Evolutionary conservation across 2,329 filamentous ascomycete genomes (phyloP), one percentile per base, ranked within the genome.

Genomic region (Knufia fluminis): DNA sequence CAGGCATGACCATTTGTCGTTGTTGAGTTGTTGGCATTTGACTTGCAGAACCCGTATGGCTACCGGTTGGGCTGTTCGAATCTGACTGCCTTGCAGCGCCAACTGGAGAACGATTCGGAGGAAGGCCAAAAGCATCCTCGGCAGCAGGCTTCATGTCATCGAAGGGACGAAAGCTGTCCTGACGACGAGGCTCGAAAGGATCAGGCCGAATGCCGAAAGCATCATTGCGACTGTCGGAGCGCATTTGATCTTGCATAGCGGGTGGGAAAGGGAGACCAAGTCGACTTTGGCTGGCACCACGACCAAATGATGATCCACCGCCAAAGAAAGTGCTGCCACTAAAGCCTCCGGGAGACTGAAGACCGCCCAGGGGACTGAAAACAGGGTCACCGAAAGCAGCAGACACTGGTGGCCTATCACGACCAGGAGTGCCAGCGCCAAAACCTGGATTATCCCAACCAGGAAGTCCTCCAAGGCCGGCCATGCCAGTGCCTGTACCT

Each of bases 1-100:
- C 92, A 1, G 92, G 92, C 92, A 98, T 97, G 3, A 98, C 91
- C 90, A 98, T 97, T 39, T 85, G 90, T 14, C 88, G 83, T 55
- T 85, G 80, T 61, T 86, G 83, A 23, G 79, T 71, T 42, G 78
- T 70, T 23, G 82, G 81, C 43, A 87, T 77, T 56, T 89, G 83
- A 43, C 78, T 78, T 12, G 79, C 73, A 19, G 77, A 73, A 33
- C 28, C 26, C 17, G 23, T 17, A 19, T 33, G 12, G 58, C 63
- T 19, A 60, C 58, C 61, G 14, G 57, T 53, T 20, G 63, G 64
- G 24, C 59, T 51, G 22, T 14, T 31, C 3, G 45, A 48, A 14
- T 20, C 28, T 16, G 45, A 48, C 9, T 31, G 45, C 16, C 23
- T 19, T 3, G 33, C 20, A 14, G 49, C 59, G 45, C 46, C 60